Conservation (phyloP, 192 early-diverging fungal genomes). For the Mortierella hygrophila region DNA sequence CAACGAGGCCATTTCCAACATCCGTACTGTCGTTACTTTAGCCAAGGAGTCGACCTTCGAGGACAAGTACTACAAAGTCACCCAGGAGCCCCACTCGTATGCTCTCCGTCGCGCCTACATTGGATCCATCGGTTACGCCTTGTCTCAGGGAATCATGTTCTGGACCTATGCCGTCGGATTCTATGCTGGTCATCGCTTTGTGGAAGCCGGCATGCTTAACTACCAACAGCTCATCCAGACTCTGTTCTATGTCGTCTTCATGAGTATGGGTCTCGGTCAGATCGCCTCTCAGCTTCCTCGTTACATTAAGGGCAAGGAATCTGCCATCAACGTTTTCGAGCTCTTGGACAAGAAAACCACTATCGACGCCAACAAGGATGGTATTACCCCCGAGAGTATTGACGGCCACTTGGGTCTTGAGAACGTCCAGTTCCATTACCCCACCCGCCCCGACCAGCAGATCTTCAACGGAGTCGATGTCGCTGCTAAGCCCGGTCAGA, state of each 20-base stretch:
- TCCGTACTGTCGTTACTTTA: slow-evolving; percentile 88
- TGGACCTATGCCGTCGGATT: slow-evolving; percentile 69
- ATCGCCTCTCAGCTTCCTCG: slow-evolving; percentile 64
- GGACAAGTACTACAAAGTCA: slow-evolving; percentile 56
- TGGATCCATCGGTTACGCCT: slow-evolving; percentile 63
- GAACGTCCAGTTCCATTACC: slow-evolving; percentile 74
- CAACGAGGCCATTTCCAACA: slow-evolving; percentile 85
- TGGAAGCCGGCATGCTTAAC: slow-evolving; percentile 28
- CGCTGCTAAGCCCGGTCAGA: slow-evolving; percentile 68
- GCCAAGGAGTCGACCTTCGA: slow-evolving; percentile 63
- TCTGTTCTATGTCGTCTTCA: slow-evolving; percentile 76
- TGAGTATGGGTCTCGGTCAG: slow-evolving; percentile 73
- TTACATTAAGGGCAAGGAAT: slow-evolving; percentile 74
- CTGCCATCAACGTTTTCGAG: slow-evolving; percentile 77
- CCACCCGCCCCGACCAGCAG: slow-evolving; percentile 65
- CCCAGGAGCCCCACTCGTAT: slow-evolving; percentile 59
- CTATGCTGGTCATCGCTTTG: slow-evolving; percentile 67
- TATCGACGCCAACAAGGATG: slow-evolving; percentile 72
- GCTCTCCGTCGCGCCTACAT: slow-evolving; percentile 56
- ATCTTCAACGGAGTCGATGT: slow-evolving; percentile 70
- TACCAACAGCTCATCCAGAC: slow-evolving; percentile 32
- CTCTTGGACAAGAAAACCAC: slow-evolving; percentile 77
- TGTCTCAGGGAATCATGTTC: slow-evolving; percentile 68
- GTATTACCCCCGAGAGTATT: slow-evolving; percentile 55
- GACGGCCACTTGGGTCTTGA: slow-evolving; percentile 66